Percentiles rank a stretch among this genome's conserved stretches.
Evolutionary conservation across 768 basidiomycete genomes (phyloP).

Genomic region (Porphyrellus cyaneotinctus): DNA sequence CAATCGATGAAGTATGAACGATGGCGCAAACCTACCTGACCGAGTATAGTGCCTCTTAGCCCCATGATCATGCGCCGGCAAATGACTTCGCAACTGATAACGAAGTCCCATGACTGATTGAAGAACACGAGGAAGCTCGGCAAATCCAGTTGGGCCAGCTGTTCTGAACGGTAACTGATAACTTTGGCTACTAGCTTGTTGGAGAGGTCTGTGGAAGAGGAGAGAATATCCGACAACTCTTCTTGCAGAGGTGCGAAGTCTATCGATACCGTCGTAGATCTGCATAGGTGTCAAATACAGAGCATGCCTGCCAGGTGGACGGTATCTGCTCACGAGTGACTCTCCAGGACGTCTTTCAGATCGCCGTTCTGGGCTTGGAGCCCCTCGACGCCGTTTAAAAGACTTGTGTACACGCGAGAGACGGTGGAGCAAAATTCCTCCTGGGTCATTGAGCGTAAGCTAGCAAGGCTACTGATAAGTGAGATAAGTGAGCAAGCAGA

Average conservation of each 20-base stretch:
- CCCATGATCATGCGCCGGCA: conserved; percentile 92
- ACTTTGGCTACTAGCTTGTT: conserved; percentile 80
- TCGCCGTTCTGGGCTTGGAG: conserved; percentile 57
- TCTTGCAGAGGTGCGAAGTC: conserved; percentile 50
- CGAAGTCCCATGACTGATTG: conserved; percentile 85
- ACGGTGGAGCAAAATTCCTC: conserved; percentile 62
- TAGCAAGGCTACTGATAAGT: conserved; percentile 37
- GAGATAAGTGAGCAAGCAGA: neutral
- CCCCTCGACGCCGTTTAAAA: conserved; percentile 65
- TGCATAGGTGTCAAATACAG: conserved; percentile 18
- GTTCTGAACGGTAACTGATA: conserved; percentile 71
- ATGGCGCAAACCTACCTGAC: conserved; percentile 52
- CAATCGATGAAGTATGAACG: neutral
- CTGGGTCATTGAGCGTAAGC: conserved; percentile 65
- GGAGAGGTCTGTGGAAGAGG: conserved; percentile 78
- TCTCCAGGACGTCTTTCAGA: conserved; percentile 56
- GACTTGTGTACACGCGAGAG: conserved; percentile 53
- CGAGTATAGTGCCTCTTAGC: conserved; percentile 77
- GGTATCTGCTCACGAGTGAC: conserved; percentile 35
- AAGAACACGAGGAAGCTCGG: conserved; percentile 77
- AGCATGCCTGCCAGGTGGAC: neutral
- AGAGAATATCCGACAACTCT: conserved; percentile 72
- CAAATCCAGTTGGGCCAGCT: conserved; percentile 69
- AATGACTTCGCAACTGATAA: conserved; percentile 81
- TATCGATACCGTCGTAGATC: conserved; percentile 36